Conservation (phyloP, 1,284 basidiomycete genomes). For the Cutaneotrichosporon cavernicola region DNA sequence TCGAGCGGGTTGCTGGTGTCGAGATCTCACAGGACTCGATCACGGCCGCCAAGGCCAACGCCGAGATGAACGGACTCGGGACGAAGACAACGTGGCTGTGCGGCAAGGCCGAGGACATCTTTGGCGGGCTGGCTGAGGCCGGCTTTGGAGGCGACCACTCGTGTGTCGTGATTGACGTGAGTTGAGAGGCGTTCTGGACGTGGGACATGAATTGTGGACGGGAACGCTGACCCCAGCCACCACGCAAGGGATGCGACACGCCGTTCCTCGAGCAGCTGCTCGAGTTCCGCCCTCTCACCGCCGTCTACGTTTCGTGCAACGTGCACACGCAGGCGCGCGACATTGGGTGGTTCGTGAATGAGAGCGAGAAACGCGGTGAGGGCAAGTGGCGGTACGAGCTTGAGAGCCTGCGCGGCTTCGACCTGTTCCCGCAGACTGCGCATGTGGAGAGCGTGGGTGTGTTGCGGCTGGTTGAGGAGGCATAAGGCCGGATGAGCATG, state of each 20-base stretch:
- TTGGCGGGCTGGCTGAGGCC: conserved; percentile 45
- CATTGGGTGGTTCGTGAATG: conserved; percentile 27
- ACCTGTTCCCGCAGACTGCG: conserved; percentile 73
- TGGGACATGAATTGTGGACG: neutral
- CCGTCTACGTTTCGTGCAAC: conserved; percentile 94
- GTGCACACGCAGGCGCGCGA: conserved; percentile 58
- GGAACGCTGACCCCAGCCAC: conserved; percentile 60
- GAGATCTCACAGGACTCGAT: conserved; percentile 77
- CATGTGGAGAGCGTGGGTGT: conserved; percentile 61
- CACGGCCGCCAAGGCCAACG: conserved; percentile 74
- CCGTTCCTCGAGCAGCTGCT: conserved; percentile 77
- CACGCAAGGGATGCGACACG: conserved; percentile 84
- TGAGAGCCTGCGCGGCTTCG: conserved; percentile 79
- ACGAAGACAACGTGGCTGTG: conserved; percentile 56
- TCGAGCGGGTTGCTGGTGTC: conserved; percentile 80
- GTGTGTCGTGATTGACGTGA: conserved; percentile 52
- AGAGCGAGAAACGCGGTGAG: conserved; percentile 27
- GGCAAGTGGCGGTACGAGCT: conserved; percentile 55
- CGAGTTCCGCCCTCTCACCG: conserved; percentile 64
- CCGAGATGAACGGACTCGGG: conserved; percentile 64
- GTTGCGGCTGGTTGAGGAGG: conserved; percentile 54
- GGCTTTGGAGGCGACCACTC: conserved; percentile 46
- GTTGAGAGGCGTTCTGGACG: conserved; percentile 18
- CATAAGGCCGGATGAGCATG: neutral
- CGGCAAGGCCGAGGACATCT: conserved; percentile 60